A percentile compares a stretch with the other conserved stretches of the same genome.
These are phyloP conservation scores for Psophocarpus tetragonolobus DNA, from an alignment of 306 rosid genomes.

Conservation along the genomic window DNA sequence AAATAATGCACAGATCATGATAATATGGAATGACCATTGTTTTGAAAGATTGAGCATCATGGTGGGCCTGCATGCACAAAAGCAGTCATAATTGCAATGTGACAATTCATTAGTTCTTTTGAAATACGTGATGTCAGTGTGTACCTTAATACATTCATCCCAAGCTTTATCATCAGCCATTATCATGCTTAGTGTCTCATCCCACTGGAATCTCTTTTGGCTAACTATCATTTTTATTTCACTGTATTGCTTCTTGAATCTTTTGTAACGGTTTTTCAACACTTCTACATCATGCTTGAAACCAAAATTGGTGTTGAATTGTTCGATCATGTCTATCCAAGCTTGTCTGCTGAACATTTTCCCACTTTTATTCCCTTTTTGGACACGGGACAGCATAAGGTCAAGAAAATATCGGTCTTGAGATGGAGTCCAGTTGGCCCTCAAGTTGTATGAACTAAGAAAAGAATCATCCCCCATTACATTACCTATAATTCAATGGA, in stretches of 20 bases:
- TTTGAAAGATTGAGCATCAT: constrained; percentile 47
- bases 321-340: constrained; percentile 57
- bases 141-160: constrained; percentile 51
- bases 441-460: constrained; percentile 33
- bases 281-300: constrained; percentile 53
- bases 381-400: constrained; percentile 53
- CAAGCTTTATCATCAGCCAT: constrained; percentile 38
- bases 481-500: constrained; percentile 38
- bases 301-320: constrained; percentile 52
- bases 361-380: constrained; percentile 50
- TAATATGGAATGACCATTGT: constrained; percentile 42
- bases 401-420: constrained; percentile 57
- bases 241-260: constrained; percentile 61
- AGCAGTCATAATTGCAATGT: constrained; percentile 27
- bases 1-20: constrained; percentile 54
- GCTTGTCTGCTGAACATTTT: constrained; percentile 47
- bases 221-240: constrained; percentile 51
- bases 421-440: constrained; percentile 62
- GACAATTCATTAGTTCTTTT: constrained; percentile 1
- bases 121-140: background rate
- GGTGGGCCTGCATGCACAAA: constrained; percentile 54
- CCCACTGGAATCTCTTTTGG: constrained; percentile 56
- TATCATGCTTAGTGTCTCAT: constrained; percentile 40
- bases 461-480: constrained; percentile 47
- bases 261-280: constrained; percentile 55